Percentiles rank a stretch among this genome's conserved stretches.
Conservation (phyloP, 345 rosid genomes). For the Lepidium sativum region DNA sequence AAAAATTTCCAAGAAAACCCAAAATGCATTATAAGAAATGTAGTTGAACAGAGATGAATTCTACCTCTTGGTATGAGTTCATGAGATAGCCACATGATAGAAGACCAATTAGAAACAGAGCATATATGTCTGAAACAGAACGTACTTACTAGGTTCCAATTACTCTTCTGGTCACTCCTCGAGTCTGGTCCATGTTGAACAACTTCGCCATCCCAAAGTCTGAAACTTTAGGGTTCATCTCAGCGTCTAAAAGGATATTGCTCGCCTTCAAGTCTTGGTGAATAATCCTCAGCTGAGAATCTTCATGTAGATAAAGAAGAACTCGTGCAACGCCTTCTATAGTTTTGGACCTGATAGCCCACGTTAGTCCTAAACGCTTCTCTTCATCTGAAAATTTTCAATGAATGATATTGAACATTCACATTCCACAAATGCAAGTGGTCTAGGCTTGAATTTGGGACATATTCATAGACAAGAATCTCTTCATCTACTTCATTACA, state of each 20-base stretch:
- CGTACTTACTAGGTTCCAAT: conserved; percentile 31
- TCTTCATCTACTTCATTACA: conserved; percentile 32
- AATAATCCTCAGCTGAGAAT: conserved; percentile 24
- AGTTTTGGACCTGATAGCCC: conserved; percentile 17
- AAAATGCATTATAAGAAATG: too few relatives aligned
- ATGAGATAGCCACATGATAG: too few relatives aligned
- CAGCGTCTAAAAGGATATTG: conserved; percentile 22
- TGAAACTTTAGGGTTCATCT: conserved; percentile 26
- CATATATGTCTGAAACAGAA: background rate
- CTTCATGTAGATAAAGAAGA: conserved; percentile 28
- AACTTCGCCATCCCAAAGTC: conserved; percentile 36
- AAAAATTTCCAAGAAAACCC: too few relatives aligned
- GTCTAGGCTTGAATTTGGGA: conserved; percentile 41
- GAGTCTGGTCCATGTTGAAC: conserved; percentile 16
- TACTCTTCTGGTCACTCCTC: conserved; percentile 19
- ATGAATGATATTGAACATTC: too few relatives aligned
- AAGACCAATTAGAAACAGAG: background rate
- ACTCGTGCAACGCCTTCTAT: conserved; percentile 27
- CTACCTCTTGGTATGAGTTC: too few relatives aligned
- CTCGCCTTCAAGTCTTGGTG: conserved; percentile 27
- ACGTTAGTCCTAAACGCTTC: conserved; percentile 5
- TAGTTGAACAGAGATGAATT: too few relatives aligned
- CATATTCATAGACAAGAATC: conserved; percentile 42
- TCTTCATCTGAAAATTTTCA: conserved; percentile 4
- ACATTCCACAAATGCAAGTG: background rate